phyloP scores from a whole-genome alignment of 148 eudicot species.

The Polygonum maritimum region DNA sequence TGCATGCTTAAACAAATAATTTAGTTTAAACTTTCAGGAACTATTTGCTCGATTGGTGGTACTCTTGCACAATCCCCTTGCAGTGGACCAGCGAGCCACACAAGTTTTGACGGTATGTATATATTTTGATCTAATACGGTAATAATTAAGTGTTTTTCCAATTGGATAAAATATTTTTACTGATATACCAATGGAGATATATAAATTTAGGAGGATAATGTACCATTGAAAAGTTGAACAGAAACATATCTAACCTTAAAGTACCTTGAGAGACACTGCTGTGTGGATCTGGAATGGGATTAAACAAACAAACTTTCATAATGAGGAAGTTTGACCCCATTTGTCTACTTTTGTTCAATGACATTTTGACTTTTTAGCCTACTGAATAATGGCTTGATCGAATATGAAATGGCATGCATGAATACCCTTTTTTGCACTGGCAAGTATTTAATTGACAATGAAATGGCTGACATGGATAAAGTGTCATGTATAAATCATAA shows the following conservation, averaged over 20 bases:
- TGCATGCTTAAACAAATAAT: background rate
- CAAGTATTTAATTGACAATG: too few relatives aligned
- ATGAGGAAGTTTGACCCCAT: background rate
- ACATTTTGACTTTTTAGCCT: background rate
- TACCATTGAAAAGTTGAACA: background rate
- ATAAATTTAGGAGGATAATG: background rate
- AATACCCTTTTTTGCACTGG: background rate
- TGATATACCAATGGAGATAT: background rate
- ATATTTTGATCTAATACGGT: background rate
- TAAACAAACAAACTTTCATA: background rate
- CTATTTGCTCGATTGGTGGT: conserved; percentile 91
- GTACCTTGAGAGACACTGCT: background rate
- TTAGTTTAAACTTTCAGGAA: conserved; percentile 37
- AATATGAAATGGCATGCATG: background rate
- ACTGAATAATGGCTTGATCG: background rate
- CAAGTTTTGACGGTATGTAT: conserved; percentile 70
- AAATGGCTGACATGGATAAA: too few relatives aligned
- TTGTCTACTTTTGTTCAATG: background rate
- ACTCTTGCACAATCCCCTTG: conserved; percentile 90
- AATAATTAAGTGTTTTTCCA: background rate
- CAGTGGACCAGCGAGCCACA: conserved; percentile 80
- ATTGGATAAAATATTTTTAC: background rate
- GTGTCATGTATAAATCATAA: background rate
- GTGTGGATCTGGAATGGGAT: background rate
- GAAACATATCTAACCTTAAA: background rate